Conservation (phyloP, 257 asterid species). For the Capsicum pubescens region DNA sequence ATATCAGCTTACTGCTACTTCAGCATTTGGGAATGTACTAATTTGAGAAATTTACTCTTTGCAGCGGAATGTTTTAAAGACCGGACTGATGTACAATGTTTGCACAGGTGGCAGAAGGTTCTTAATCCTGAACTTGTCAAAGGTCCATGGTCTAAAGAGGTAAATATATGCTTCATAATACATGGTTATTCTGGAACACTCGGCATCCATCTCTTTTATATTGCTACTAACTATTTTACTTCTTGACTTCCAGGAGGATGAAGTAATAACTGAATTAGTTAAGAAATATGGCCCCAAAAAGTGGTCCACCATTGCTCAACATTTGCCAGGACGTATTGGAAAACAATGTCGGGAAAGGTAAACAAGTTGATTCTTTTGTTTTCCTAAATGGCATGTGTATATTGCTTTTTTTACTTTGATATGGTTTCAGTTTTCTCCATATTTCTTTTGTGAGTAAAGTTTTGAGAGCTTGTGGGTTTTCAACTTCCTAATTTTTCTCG, state of each 20-base stretch:
- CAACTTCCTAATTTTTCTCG: not conserved
- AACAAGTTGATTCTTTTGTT: constrained; percentile 28
- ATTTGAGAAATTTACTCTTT: constrained; percentile 28
- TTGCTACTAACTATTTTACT: constrained; percentile 25
- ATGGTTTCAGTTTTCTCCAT: not conserved
- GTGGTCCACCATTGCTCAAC: constrained; percentile 96
- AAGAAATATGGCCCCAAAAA: constrained; percentile 81
- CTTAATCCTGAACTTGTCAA: constrained; percentile 93
- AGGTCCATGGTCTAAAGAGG: constrained; percentile 99
- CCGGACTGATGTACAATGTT: constrained; percentile 87
- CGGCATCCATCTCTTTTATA: constrained; percentile 23
- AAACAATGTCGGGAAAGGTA: constrained; percentile 98
- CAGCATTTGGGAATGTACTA: constrained; percentile 20
- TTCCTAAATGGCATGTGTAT: not conserved
- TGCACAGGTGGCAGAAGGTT: constrained; percentile 98
- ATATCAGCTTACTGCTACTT: constrained; percentile 22
- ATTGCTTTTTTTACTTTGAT: not conserved
- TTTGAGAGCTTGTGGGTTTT: constrained; percentile 11
- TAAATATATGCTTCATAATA: constrained; percentile 27
- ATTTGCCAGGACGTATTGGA: constrained; percentile 98
- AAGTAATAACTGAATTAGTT: constrained; percentile 71
- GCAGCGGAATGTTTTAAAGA: constrained; percentile 93
- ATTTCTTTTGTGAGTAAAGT: constrained; percentile 4
- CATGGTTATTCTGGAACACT: constrained; percentile 18
- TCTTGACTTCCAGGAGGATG: constrained; percentile 75